Base-by-base conservation (phyloP, 805 yeast species). In the Saturnispora gosingensis region DNA sequence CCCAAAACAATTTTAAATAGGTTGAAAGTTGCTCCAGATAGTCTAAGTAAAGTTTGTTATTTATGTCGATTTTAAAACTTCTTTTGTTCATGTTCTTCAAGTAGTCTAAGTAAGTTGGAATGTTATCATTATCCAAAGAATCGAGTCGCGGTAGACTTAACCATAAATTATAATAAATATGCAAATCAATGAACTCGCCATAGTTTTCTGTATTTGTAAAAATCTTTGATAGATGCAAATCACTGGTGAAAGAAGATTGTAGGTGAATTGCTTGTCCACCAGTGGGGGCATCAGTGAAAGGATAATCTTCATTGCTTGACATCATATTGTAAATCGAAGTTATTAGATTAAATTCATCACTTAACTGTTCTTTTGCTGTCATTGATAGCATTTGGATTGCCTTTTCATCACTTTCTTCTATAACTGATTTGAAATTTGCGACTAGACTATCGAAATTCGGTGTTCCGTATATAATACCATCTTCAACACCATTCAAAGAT, bases 111-210 rank as follows among this genome's bases (percentile, higher is more conserved):
- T 60, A 65, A 5, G 58, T 47, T 3, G 65, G 67, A 5, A 60
- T 39, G 1, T 32, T 20, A 4, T 51, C 51, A 5, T 16, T 13
- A 7, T 38, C 43, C 1, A 56, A 40, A 1, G 25, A 27, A 44
- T 38, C 42, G 10, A 38, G 42, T 11, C 68, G 67, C 39, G 64
- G 68, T 6, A 80, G 67, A 50, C 77, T 73, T 38, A 82, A 62
- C 79, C 83, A 85, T 30, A 59, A 57, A 30, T 75, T 77, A 64
- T 81, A 83, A 46, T 73, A 69, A 4, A 61, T 61, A 3, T 71
- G 61, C 49, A 88, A 67, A 54, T 88, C 91, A 18, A 89, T 56
- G 56, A 64, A 78, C 54, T 74, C 75, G 0, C 96, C 96, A 60
- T 74, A 76, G 34, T 67, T 65, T 62, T 89, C 96, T 30, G 74